phyloP scores from a whole-genome alignment of 140 eudicot species.

The Stevia rebaudiana region DNA sequence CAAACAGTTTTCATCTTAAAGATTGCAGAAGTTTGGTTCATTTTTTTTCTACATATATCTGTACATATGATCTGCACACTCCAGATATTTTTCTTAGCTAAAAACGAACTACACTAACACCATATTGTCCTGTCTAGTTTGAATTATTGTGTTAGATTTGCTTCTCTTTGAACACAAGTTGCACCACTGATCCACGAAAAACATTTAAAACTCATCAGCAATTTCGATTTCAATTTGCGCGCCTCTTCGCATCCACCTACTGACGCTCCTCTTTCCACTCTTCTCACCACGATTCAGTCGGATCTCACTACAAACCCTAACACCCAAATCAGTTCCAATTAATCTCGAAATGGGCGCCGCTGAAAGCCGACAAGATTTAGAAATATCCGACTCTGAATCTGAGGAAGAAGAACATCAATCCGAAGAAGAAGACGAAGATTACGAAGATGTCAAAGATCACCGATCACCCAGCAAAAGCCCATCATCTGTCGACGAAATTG shows the following conservation, averaged over 20 bases:
- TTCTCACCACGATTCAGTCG: neutral
- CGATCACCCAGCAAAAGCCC: slow-evolving; percentile 29
- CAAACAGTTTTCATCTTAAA: no score
- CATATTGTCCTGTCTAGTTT: no score
- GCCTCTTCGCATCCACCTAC: no score
- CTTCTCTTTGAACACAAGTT: no score
- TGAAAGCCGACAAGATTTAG: slow-evolving; percentile 66
- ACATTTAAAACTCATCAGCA: neutral
- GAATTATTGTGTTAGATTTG: no score
- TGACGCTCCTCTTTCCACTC: slow-evolving; percentile 11
- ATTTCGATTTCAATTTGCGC: slow-evolving; percentile 29
- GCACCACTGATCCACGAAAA: neutral
- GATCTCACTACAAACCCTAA: slow-evolving; percentile 17
- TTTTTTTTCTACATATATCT: no score
- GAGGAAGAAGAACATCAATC: slow-evolving; percentile 32
- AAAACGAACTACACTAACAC: no score
- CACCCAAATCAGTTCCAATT: slow-evolving; percentile 14
- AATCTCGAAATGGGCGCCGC: slow-evolving; percentile 54
- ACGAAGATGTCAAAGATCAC: slow-evolving; percentile 34
- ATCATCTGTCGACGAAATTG: slow-evolving; percentile 57
- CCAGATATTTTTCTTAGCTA: no score
- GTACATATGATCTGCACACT: no score
- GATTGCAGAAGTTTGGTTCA: no score
- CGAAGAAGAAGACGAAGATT: slow-evolving; percentile 30
- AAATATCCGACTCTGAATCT: slow-evolving; percentile 61